Evolutionary conservation across 345 rosid genomes (phyloP).

Genomic region (Trapa bicornis): DNA sequence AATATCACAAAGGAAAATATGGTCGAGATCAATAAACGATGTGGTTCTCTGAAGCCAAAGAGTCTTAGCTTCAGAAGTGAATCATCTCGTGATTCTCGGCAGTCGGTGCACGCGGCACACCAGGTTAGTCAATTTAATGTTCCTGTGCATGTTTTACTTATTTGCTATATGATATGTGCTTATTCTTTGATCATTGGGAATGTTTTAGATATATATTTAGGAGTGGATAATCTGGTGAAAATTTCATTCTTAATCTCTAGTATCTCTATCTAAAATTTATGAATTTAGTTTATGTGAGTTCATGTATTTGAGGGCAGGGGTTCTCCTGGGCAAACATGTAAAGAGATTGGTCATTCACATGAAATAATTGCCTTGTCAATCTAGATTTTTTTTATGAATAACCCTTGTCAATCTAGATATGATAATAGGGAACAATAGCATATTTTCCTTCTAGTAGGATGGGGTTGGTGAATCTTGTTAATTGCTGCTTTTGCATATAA

Average conservation of each 20-base stretch:
- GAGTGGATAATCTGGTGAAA: neutral
- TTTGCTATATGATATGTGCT: neutral
- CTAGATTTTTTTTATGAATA: neutral
- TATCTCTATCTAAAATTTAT: neutral
- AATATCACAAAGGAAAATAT: constrained; percentile 17
- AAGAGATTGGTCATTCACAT: neutral
- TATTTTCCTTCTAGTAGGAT: neutral
- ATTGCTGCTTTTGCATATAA: neutral
- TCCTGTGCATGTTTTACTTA: constrained; percentile 2
- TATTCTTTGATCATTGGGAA: neutral
- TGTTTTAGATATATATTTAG: neutral
- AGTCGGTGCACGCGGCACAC: constrained; percentile 33
- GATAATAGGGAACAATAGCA: neutral
- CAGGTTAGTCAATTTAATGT: constrained; percentile 22
- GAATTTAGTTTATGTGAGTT: neutral
- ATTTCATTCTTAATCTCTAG: neutral
- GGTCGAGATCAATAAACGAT: constrained; percentile 29
- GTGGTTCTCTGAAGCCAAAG: constrained; percentile 27
- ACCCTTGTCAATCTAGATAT: neutral
- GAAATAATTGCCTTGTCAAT: neutral
- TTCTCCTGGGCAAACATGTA: neutral
- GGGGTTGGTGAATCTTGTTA: neutral
- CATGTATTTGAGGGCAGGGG: neutral
- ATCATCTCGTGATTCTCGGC: constrained; percentile 17
- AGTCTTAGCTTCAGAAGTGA: constrained; percentile 32